Percentiles rank a stretch among this genome's conserved stretches.
phyloP scores from a whole-genome alignment of 371 early-diverging fungal species.

The Phascolomyces articulosus region DNA sequence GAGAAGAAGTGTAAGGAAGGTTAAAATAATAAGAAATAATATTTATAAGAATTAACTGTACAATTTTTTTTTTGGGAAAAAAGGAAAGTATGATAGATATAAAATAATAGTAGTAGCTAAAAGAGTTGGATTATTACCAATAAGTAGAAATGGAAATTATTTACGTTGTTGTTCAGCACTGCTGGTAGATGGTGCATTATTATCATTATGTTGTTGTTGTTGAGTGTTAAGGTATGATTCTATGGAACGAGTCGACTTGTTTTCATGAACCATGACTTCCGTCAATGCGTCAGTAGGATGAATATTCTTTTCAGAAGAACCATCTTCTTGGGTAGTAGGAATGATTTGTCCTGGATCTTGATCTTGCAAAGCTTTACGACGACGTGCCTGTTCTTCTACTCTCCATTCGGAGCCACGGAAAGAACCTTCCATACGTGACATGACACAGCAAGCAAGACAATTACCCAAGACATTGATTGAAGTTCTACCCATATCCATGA shows the following conservation, averaged over 20 bases:
- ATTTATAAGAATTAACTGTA: too few relatives aligned
- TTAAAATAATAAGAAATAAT: too few relatives aligned
- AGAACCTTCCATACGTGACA: slow-evolving; percentile 75
- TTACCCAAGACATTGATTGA: slow-evolving; percentile 77
- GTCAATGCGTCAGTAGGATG: slow-evolving; percentile 7
- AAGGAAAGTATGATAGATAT: too few relatives aligned
- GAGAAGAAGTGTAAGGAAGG: too few relatives aligned
- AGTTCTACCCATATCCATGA: slow-evolving; percentile 84
- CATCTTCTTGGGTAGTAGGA: slow-evolving; percentile 5
- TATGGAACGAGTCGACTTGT: slow-evolving; percentile 3
- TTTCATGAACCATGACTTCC: slow-evolving; percentile 18
- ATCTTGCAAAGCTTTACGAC: slow-evolving; percentile 43
- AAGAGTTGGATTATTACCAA: too few relatives aligned
- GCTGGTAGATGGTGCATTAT: not conserved
- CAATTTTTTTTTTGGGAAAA: too few relatives aligned
- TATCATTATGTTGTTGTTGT: not conserved
- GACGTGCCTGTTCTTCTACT: slow-evolving; percentile 41
- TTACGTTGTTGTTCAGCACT: too few relatives aligned
- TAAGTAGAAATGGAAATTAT: too few relatives aligned
- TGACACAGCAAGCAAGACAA: slow-evolving; percentile 74
- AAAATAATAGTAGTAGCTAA: too few relatives aligned
- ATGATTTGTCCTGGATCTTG: slow-evolving; percentile 43
- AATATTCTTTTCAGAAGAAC: not conserved
- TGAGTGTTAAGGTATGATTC: not conserved
- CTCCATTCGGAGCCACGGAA: slow-evolving; percentile 64